Evolutionary conservation across 441 rosid species (phyloP), one percentile per base, ranked within the genome.

Genomic region (Geranium incanum): DNA sequence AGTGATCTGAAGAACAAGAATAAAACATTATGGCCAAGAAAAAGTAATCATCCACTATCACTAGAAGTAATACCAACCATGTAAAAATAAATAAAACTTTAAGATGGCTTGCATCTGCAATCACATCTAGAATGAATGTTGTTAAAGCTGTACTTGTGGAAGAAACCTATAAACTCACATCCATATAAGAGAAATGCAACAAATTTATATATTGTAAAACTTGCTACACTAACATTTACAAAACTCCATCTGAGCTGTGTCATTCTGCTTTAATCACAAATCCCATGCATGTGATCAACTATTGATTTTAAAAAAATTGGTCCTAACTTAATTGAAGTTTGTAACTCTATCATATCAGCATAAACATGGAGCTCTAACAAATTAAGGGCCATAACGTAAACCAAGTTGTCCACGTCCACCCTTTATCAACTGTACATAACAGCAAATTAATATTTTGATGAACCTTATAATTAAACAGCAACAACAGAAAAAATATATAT

Each of bases 1-100:
- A 3, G 80, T 68, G 71, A 90, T 83, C 96, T 90, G 82, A 74
- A 80, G 59, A 70, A 78, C 50, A 36, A 71, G 36, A 48, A 71
- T 50, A 7, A 66, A 68, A 72, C 16, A 67, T 28, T 50, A 28
- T 45, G 55, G 16, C 33, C 23, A 71, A 38, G 69, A 41, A 5
- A 55, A 74, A 16, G 19, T 66, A 11, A 28, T 13, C 68, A 66
- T 45, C n/a, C 36, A 57, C 18, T 5, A 67, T 36, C 16, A 55
- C 9, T 21, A 68, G 48, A 36, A 9, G 68, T 36, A 21, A 37
- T 43, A 59, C 62, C 43, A 15, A 66, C 60, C 43, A 55, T 50
- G 55, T 12, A 28, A 13, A 15, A 52, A 28, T 28, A 28, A 52
- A 13, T 55, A 33, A 15, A 57, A 18, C 36, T 16, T 28, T 67